Evolutionary conservation across 2,329 filamentous ascomycete genomes (phyloP), one percentile per base, ranked within the genome.

Genomic region (Curvularia sp.): DNA sequence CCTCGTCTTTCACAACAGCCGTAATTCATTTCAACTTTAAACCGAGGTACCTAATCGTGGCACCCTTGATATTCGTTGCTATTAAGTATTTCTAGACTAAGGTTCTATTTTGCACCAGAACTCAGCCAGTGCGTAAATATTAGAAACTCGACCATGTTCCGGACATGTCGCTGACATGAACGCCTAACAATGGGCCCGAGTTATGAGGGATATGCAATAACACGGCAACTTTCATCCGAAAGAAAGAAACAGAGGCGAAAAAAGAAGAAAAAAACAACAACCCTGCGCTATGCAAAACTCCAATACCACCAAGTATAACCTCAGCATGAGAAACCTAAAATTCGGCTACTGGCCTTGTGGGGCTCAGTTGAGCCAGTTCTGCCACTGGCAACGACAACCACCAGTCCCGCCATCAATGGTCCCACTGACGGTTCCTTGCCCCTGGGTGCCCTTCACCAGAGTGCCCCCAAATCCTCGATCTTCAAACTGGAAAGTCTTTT

Each of bases 331-430:
- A 60, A 62, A 42, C 26, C 22, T 13, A 15, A 30, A 8, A 5
- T 9, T 42, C 18, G 20, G 15, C 13, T 30, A 39, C 39, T 41
- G 33, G 46, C 22, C 12, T n/a, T n/a, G 46, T 50, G 47, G 52
- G 35, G 18, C 47, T 54, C 49, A 65, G 46, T 41, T 61, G 39
- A 76, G 61, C 77, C 79, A 88, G 73, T 87, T 88, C 70, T 81
- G 78, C 85, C 86, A 88, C 65, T 80, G 75, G 72, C 86, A 88
- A n/a, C 68, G 68, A 77, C 86, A 88, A 0, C 86, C 86, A 6
- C 85, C 86, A 5, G 75, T 81, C 1, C 86, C 86, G 1, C 86
- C 86, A 75, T 88, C 86, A 57, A 86, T 80, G 31, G 72, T 63
- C 0, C 84, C 84, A 5, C 57, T 70, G 5, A 74, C 78, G 28